A percentile compares a stretch with the other conserved stretches of the same genome.
Conservation (phyloP, 192 early-diverging fungal genomes). For the Gryganskiella cystojenkinii region DNA sequence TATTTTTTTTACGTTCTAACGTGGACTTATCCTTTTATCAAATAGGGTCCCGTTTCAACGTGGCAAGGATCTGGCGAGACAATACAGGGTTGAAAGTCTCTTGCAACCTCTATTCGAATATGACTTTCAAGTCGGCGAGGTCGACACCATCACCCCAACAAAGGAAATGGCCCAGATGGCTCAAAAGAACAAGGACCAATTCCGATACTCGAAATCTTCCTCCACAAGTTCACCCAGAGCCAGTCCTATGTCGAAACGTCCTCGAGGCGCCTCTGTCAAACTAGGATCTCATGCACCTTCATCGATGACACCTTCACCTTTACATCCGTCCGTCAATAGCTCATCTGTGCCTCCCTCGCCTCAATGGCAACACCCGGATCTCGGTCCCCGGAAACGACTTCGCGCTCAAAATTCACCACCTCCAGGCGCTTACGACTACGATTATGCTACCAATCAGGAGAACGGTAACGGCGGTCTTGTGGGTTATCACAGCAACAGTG, state of each 20-base stretch:
- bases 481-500: no score
- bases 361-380: constrained; percentile 20
- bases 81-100: constrained; percentile 78
- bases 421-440: constrained; percentile 8
- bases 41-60: constrained; percentile 87
- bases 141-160: constrained; percentile 53
- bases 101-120: constrained; percentile 87
- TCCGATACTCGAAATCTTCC: background rate
- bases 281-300: constrained; percentile 24
- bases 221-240: constrained; percentile 17
- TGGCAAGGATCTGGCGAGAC: constrained; percentile 84
- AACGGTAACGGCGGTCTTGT: background rate
- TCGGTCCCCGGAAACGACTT: constrained; percentile 16
- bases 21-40: background rate
- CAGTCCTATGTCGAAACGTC: constrained; percentile 23
- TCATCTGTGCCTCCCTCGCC: constrained; percentile 40
- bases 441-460: constrained; percentile 3
- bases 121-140: constrained; percentile 65
- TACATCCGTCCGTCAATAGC: constrained; percentile 32
- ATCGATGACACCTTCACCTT: constrained; percentile 42
- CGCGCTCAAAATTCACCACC: constrained; percentile 5
- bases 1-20: background rate
- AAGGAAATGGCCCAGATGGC: constrained; percentile 57
- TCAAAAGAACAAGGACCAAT: constrained; percentile 16
- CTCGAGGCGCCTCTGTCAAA: constrained; percentile 33